These are phyloP conservation scores for Amanita brunnescens DNA, from an alignment of 768 basidiomycete genomes.

Conservation along the genomic window DNA sequence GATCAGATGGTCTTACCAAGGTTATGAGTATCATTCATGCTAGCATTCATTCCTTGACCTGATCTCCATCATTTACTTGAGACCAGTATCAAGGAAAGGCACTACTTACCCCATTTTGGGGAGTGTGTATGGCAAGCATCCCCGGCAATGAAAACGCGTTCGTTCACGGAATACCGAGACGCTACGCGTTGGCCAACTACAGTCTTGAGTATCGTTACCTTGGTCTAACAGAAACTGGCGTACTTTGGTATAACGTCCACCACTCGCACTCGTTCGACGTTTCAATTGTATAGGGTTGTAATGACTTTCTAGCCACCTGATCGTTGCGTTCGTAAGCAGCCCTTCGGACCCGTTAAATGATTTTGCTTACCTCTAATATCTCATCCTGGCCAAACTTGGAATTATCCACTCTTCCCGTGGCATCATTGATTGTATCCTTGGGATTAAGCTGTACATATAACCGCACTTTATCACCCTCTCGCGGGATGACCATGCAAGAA, in stretches of 20 bases:
- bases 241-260: conserved; percentile 3
- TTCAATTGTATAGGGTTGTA: background rate
- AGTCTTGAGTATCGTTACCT: background rate
- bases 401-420: conserved; percentile 46
- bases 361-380: conserved; percentile 39
- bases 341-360: background rate
- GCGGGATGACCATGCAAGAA: conserved; percentile 67
- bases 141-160: conserved; percentile 69
- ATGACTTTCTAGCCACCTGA: background rate
- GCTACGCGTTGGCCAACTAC: conserved; percentile 55
- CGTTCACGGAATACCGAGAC: conserved; percentile 54
- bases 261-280: background rate
- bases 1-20: conserved; percentile 30
- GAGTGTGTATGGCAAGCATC: conserved; percentile 70
- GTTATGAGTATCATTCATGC: conserved; percentile 71
- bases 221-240: conserved; percentile 11
- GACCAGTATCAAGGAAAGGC: background rate
- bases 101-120: conserved; percentile 46
- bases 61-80: background rate
- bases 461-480: conserved; percentile 59
- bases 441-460: conserved; percentile 63
- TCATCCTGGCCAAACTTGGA: conserved; percentile 37
- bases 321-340: background rate
- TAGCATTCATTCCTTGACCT: conserved; percentile 75
- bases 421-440: conserved; percentile 32